Percentiles rank a stretch among this genome's conserved stretches.
Evolutionary conservation across 176 grass and related monocot species (phyloP).

Genomic region (Rhynchospora pubera): DNA sequence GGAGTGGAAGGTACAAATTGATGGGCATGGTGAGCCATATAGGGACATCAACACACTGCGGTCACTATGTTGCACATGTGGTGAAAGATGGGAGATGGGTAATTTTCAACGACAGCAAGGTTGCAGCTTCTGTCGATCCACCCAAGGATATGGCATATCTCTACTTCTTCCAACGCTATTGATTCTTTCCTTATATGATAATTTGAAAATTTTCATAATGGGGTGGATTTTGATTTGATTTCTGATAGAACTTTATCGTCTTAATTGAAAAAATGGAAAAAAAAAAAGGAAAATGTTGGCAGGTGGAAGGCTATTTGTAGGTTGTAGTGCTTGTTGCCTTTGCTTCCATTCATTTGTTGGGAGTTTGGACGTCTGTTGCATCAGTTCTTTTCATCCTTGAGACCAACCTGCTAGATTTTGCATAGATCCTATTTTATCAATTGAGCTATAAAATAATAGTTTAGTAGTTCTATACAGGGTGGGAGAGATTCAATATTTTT

Average conservation of each 20-base stretch:
- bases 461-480: background rate
- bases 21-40: conserved; percentile 94
- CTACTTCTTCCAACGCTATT: conserved; percentile 86
- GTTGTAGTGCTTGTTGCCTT: background rate
- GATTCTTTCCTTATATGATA: background rate
- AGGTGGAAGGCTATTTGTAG: background rate
- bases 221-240: background rate
- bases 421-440: background rate
- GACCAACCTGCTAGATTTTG: background rate
- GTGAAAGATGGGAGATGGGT: conserved; percentile 79
- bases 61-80: conserved; percentile 91
- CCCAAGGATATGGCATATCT: conserved; percentile 99
- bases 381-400: background rate
- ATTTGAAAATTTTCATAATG: background rate
- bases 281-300: background rate
- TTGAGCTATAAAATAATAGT: background rate
- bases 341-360: background rate
- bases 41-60: conserved; percentile 86
- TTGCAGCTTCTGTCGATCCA: conserved; percentile 71
- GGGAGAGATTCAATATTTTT: background rate
- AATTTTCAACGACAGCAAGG: conserved; percentile 90
- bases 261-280: background rate
- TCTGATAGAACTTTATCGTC: background rate
- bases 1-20: conserved; percentile 87
- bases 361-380: background rate